A percentile compares a stretch with the other conserved stretches of the same genome.
phyloP scores from a whole-genome alignment of 805 yeast genomes.

The Hanseniaspora guilliermondii region DNA sequence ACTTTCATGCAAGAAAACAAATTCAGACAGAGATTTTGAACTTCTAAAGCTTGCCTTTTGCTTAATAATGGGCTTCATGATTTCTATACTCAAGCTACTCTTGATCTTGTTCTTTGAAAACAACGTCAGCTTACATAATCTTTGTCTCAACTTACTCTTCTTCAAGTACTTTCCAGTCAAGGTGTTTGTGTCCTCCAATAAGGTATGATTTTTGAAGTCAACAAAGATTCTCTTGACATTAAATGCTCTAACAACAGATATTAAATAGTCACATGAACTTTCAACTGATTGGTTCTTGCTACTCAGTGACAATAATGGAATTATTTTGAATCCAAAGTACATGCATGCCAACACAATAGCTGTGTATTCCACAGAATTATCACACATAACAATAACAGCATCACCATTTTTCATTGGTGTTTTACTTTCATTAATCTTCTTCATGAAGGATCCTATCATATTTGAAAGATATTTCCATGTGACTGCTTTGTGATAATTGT shows the following conservation, averaged over 20 bases:
- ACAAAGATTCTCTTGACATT: constrained; percentile 61
- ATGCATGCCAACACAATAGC: constrained; percentile 80
- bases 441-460: constrained; percentile 61
- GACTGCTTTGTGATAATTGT: constrained; percentile 38
- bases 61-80: constrained; percentile 18
- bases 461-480: constrained; percentile 78
- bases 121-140: constrained; percentile 24
- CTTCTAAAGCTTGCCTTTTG: constrained; percentile 20
- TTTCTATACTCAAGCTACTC: constrained; percentile 17
- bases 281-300: constrained; percentile 40
- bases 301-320: constrained; percentile 67
- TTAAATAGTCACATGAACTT: constrained; percentile 61
- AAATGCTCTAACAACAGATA: constrained; percentile 55
- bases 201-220: constrained; percentile 32
- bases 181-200: constrained; percentile 21
- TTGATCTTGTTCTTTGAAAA: constrained; percentile 26
- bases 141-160: constrained; percentile 19
- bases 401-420: constrained; percentile 55
- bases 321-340: constrained; percentile 48
- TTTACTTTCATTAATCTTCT: constrained; percentile 55
- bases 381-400: constrained; percentile 66
- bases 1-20: constrained; percentile 25
- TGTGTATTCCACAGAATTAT: constrained; percentile 74
- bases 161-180: constrained; percentile 19
- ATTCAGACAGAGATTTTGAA: constrained; percentile 24